Percentiles rank a stretch among this genome's conserved stretches.
Conservation (phyloP, 108 stramenopile species). For the Cyclostephanos invisitatus region DNA sequence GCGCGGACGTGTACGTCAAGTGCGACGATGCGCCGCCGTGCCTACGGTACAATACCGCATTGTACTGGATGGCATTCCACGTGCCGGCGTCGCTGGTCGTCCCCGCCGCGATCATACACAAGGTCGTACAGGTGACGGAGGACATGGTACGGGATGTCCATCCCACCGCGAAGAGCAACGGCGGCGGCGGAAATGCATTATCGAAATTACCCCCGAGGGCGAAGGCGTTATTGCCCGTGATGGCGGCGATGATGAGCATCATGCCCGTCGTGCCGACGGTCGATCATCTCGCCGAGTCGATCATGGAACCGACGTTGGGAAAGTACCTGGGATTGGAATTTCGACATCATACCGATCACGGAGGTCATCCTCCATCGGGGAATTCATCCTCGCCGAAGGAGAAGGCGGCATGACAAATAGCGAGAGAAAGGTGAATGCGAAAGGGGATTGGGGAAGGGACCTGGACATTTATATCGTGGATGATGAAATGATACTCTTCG, state of each 20-base stretch:
- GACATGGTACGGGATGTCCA: conserved; percentile 3
- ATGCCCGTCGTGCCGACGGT: conserved; percentile 34
- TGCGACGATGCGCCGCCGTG: conserved; percentile 22
- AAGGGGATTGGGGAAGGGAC: too few relatives aligned
- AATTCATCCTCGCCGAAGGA: neutral
- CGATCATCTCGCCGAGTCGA: conserved; percentile 15
- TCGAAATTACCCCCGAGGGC: conserved; percentile 6
- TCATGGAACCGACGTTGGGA: conserved; percentile 38
- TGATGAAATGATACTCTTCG: too few relatives aligned
- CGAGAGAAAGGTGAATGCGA: too few relatives aligned
- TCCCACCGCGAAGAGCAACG: too few relatives aligned
- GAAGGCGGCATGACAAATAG: too few relatives aligned
- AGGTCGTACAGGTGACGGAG: conserved; percentile 15
- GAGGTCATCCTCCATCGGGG: too few relatives aligned
- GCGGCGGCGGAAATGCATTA: neutral
- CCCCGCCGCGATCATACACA: conserved; percentile 30
- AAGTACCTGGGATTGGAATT: conserved; percentile 28
- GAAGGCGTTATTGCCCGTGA: conserved; percentile 22
- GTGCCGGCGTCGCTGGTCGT: conserved; percentile 31
- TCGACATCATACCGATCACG: conserved; percentile 20
- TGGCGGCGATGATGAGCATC: conserved; percentile 27
- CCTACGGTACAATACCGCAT: conserved; percentile 5
- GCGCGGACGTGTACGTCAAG: conserved; percentile 25
- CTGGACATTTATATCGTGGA: too few relatives aligned
- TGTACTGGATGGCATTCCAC: conserved; percentile 39